Evolutionary conservation across 345 rosid genomes (phyloP).

Genomic region (Pugionium cornutum): DNA sequence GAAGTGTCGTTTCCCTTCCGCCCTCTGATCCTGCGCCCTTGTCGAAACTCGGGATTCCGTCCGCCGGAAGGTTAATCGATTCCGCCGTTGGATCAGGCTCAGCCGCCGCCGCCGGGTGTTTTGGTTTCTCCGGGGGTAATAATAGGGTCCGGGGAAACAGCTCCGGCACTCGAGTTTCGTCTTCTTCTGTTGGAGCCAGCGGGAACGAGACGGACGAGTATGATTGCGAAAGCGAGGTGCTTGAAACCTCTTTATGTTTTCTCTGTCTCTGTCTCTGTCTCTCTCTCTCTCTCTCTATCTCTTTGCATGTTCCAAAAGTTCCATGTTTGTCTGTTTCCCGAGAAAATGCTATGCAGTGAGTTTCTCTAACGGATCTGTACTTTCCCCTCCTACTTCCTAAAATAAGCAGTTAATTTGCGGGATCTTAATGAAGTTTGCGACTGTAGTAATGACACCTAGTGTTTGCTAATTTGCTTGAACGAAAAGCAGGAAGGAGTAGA

Average conservation of each 20-base stretch:
- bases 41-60: constrained; percentile 5
- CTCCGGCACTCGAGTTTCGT: constrained; percentile 42
- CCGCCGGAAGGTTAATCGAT: constrained; percentile 25
- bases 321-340: constrained; percentile 18
- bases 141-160: constrained; percentile 31
- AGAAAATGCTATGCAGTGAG: constrained; percentile 12
- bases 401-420: background rate
- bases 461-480: constrained; percentile 13
- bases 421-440: background rate
- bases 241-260: background rate
- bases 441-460: background rate
- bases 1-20: constrained; percentile 19
- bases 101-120: constrained; percentile 10
- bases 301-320: constrained; percentile 19
- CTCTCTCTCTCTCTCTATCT: background rate
- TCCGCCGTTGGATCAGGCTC: constrained; percentile 35
- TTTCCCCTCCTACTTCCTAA: background rate
- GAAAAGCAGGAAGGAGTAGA: constrained; percentile 62
- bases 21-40: background rate
- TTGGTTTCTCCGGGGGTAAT: constrained; percentile 36
- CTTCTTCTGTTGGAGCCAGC: constrained; percentile 54
- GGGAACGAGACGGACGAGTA: constrained; percentile 68
- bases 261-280: background rate
- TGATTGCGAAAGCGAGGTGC: constrained; percentile 85
- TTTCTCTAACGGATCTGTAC: constrained; percentile 35